A percentile compares a stretch with the other conserved stretches of the same genome.
phyloP scores from a whole-genome alignment of 306 rosid genomes.

The Pueraria montana region DNA sequence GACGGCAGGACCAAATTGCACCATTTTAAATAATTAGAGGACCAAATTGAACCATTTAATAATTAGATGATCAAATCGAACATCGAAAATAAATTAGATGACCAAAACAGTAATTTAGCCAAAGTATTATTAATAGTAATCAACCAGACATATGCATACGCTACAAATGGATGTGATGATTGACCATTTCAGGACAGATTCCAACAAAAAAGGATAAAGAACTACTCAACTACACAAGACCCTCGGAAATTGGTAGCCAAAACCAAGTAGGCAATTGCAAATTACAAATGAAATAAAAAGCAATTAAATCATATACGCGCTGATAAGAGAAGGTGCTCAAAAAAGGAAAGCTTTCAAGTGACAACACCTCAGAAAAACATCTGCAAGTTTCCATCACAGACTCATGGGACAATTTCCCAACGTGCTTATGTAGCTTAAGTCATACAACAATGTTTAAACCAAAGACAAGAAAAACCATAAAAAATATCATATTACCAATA shows the following conservation, averaged over 20 bases:
- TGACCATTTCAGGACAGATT: constrained; percentile 7
- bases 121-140: constrained; percentile 4
- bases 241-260: constrained; percentile 27
- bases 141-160: constrained; percentile 15
- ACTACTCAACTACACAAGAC: constrained; percentile 16
- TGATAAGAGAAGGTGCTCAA: not conserved
- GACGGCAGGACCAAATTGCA: too few relatives aligned
- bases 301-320: not conserved
- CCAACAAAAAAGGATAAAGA: not conserved
- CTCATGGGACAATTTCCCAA: not conserved
- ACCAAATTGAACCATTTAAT: too few relatives aligned
- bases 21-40: too few relatives aligned
- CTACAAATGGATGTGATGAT: not conserved
- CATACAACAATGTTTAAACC: not conserved
- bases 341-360: not conserved
- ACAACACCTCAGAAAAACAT: not conserved
- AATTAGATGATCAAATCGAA: too few relatives aligned
- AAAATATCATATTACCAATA: not conserved
- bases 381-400: not conserved
- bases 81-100: too few relatives aligned
- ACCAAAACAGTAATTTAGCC: too few relatives aligned
- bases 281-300: constrained; percentile 23
- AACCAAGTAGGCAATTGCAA: not conserved
- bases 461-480: not conserved
- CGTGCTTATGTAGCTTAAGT: not conserved